A percentile compares a stretch with the other conserved stretches of the same genome.
Evolutionary conservation across 2,329 filamentous ascomycete genomes (phyloP).

Genomic region (Phyllosticta citrichinensis): DNA sequence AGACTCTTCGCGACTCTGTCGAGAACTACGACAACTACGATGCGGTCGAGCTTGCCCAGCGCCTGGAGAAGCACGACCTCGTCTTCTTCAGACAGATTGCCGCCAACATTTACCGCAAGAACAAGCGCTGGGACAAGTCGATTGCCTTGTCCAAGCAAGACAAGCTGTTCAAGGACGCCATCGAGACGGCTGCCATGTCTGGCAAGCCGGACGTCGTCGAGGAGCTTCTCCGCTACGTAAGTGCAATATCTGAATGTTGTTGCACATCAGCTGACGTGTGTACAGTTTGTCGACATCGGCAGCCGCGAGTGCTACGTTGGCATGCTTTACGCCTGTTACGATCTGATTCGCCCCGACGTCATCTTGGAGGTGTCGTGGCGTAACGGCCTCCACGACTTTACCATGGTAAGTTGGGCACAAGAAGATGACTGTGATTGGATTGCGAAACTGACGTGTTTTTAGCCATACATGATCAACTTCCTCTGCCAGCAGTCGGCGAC

Average conservation of each 20-base stretch:
- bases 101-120: constrained; percentile 97
- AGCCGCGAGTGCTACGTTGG: constrained; percentile 99
- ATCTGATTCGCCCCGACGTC: constrained; percentile 84
- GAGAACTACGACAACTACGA: constrained; percentile 99
- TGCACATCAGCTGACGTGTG: constrained; percentile 23
- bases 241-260: constrained; percentile 34
- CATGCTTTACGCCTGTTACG: constrained; percentile 98
- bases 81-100: constrained; percentile 99
- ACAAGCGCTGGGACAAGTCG: constrained; percentile 99
- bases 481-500: constrained; percentile 82
- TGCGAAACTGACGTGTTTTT: constrained; percentile 11
- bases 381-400: constrained; percentile 86
- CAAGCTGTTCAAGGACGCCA: constrained; percentile 98
- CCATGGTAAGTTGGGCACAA: constrained; percentile 51
- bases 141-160: constrained; percentile 97
- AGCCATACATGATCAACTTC: constrained; percentile 98
- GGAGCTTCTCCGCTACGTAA: constrained; percentile 91
- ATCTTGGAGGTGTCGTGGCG: constrained; percentile 97
- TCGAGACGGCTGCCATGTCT: constrained; percentile 92
- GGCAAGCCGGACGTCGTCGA: constrained; percentile 86
- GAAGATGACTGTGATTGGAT: not conserved
- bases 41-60: constrained; percentile 79
- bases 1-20: constrained; percentile 93
- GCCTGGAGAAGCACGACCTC: constrained; percentile 92
- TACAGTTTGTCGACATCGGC: constrained; percentile 94